Evolutionary conservation across 2,329 filamentous ascomycete species (phyloP), one percentile per base, ranked within the genome.

Genomic region (Didymella sp.): DNA sequence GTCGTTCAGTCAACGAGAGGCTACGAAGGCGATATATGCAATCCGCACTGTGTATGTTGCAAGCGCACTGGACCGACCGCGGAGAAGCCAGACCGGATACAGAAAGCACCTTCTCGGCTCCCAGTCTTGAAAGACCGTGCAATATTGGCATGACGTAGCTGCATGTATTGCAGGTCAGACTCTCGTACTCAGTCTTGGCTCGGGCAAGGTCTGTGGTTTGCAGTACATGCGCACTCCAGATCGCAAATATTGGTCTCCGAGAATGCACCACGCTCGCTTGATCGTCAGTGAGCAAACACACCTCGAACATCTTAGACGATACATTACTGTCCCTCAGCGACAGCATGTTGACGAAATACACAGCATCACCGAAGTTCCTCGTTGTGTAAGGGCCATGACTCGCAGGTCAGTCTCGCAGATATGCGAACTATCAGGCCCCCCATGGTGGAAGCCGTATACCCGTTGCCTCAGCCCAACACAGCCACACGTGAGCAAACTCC

Each of bases 401-500:
- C 52, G 46, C 13, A 27, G 41, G 46, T 46, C 46, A 56, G 52
- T 46, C 52, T 45, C 45, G 33, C 41, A 24, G 27, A 22, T 4
- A 8, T 31, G 25, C 40, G 12, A 49, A 38, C 31, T 46, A 30
- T 51, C 17, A 51, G 47, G 53, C 53, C 3, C 28, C 37, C 53
- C 30, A 38, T 15, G 12, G 5, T 15, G 22, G 47, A 47, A 47
- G 53, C 53, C 47, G 53, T 31, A 56, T 43, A 56, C 11, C 47
- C 53, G 47, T 46, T 38, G 28, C 52, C 28, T 43, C 33, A 51
- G 27, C 47, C 47, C 47, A 46, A 38, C 22, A 37, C 11, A 25
- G 24, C 22, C 27, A 13, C 47, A 43, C 37, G 47, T 47, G 53
- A 56, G 42, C 46, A 21, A 21, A 12, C 8, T 37, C 6, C 13